A percentile compares a stretch with the other conserved stretches of the same genome.
Conservation (phyloP, 2,329 filamentous ascomycete genomes). For the Cercospora beticola region DNA sequence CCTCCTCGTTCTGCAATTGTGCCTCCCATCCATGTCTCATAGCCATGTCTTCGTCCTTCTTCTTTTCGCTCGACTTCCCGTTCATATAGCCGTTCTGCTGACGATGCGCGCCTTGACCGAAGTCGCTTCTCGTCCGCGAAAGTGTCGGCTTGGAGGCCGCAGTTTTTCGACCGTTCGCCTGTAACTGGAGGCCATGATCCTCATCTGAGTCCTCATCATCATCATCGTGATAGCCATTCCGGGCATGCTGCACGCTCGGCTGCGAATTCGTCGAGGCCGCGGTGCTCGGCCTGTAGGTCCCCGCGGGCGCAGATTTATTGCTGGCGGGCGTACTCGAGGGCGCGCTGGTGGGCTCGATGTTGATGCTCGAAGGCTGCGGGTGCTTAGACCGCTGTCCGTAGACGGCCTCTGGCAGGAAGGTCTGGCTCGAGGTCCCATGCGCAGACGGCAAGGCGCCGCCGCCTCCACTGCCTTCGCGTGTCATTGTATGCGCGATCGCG, state of each 20-base stretch:
- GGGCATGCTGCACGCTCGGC: slow-evolving; percentile 23
- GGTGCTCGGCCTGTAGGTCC: slow-evolving; percentile 16
- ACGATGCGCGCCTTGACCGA: slow-evolving; percentile 12
- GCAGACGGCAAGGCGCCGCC: slow-evolving; percentile 4
- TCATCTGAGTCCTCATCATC: slow-evolving; percentile 38
- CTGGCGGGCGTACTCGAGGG: slow-evolving; percentile 24
- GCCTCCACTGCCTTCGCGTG: slow-evolving; percentile 11
- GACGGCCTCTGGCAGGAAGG: slow-evolving; percentile 16
- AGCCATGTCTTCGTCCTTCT: slow-evolving; percentile 19
- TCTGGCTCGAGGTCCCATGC: slow-evolving; percentile 1
- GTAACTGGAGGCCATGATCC: slow-evolving; percentile 45
- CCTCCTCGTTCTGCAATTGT: slow-evolving; percentile 88
- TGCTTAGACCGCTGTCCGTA: slow-evolving; percentile 31
- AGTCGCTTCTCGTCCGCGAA: slow-evolving; percentile 26
- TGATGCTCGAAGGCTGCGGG: slow-evolving; percentile 31
- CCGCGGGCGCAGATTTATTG: slow-evolving; percentile 20
- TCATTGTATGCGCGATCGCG: slow-evolving; percentile 10
- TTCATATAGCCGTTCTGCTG: slow-evolving; percentile 9
- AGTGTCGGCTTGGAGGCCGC: slow-evolving; percentile 16
- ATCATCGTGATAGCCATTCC: neutral
- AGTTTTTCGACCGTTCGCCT: slow-evolving; percentile 48
- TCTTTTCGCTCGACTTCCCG: slow-evolving; percentile 8
- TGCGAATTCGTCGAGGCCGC: slow-evolving; percentile 18
- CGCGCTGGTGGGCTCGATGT: slow-evolving; percentile 15
- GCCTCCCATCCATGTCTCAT: slow-evolving; percentile 88